Base-by-base conservation (phyloP, 371 early-diverging fungal genomes). In the Circinella minor region DNA sequence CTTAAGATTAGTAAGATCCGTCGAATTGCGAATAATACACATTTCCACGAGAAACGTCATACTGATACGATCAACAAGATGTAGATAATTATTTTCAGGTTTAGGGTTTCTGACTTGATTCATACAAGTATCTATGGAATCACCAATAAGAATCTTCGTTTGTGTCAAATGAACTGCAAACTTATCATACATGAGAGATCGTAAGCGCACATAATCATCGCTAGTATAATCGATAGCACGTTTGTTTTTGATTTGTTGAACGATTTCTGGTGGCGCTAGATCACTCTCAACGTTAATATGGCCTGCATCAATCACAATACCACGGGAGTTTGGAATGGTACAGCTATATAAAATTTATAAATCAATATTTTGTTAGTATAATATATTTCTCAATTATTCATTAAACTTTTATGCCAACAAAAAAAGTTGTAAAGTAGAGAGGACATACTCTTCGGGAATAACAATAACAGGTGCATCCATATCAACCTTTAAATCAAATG, bases 381-480 rank as follows among this genome's bases (percentile, higher is more conserved):
- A 11, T 43, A 11, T 7, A 48, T 63, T 4, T 17, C 27, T 38
- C 10, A 20, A 14, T 8, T 6, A 36, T 39, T 36, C 18, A 14
- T 43, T 3, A n/a, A 49, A n/a, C 17, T 17, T 27, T 18, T 11
- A 36, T 11, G 3, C 43, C 43, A 6, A 43, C 43, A 43, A 43
- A 43, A 43, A 43, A 3, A 43, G 43, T 9, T 9, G 9, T 9
- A 3, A 43, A 43, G 43, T 43, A 51, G 15, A 15, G 0, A 14
- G 15, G 1, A 63, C 76, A 20, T 79, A 91, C 91, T 89, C 89
- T 77, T 95, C 93, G 0, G 98, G 98, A 43, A 99, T 81, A n/a
- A 98, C 90, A 77, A 99, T 89, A 49, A 98, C 93, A 1, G 99
- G 99, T 6, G 99, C 99, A 71, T 96, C 95, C 82, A 97, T 90